Conservation (phyloP, 1,284 basidiomycete genomes). For the Ganoderma sinense region DNA sequence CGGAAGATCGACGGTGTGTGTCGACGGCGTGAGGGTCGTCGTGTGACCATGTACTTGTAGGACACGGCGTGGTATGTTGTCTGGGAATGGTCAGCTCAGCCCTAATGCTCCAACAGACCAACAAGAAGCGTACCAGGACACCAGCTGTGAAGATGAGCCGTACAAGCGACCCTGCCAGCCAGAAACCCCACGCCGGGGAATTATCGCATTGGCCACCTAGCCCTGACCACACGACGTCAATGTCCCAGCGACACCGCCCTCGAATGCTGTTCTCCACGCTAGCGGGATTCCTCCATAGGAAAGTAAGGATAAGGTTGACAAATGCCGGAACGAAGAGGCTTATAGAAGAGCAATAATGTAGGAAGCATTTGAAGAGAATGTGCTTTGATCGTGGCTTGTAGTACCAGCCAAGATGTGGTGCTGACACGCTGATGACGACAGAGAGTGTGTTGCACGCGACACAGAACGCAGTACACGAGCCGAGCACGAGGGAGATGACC, state of each 20-base stretch:
- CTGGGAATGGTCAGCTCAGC: slow-evolving; percentile 37
- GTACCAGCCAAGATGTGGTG: slow-evolving; percentile 47
- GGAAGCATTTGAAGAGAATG: slow-evolving; percentile 33
- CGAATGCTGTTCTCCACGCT: slow-evolving; percentile 48
- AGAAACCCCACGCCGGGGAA: slow-evolving; percentile 51
- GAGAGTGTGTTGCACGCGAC: slow-evolving; percentile 60
- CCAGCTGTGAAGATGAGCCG: slow-evolving; percentile 59
- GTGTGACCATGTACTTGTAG: slow-evolving; percentile 41
- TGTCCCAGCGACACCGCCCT: slow-evolving; percentile 63
- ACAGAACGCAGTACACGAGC: slow-evolving; percentile 63
- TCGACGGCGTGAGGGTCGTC: slow-evolving; percentile 37
- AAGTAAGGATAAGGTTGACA: slow-evolving; percentile 61
- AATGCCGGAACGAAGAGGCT: slow-evolving; percentile 57
- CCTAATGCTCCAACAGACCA: neutral
- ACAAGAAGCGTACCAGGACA: slow-evolving; percentile 54
- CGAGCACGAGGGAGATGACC: slow-evolving; percentile 59
- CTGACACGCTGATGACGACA: slow-evolving; percentile 50
- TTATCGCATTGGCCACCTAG: slow-evolving; percentile 39
- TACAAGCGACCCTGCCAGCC: slow-evolving; percentile 58
- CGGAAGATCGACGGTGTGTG: slow-evolving; percentile 35
- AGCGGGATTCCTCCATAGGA: slow-evolving; percentile 52
- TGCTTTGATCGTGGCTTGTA: slow-evolving; percentile 32
- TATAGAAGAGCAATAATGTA: slow-evolving; percentile 55
- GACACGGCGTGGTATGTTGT: slow-evolving; percentile 45
- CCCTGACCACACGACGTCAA: slow-evolving; percentile 70